Evolutionary conservation across 176 grass and related monocot genomes (phyloP), one percentile per base, ranked within the genome.

Genomic region (Avena eriantha): DNA sequence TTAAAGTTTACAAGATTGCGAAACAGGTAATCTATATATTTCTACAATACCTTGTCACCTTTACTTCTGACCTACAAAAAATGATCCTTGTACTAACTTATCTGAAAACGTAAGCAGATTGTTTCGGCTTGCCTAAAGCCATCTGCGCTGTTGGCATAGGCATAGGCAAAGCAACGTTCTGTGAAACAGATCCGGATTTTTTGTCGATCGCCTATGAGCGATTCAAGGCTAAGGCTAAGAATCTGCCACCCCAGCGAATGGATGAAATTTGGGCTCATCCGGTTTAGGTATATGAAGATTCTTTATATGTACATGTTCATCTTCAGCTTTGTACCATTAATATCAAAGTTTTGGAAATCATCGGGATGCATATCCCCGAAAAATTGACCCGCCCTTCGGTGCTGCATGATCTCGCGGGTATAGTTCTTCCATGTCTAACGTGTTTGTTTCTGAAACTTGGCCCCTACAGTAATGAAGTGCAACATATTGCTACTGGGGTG

Each of bases 271-370:
- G 5, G 5, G 5, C 2, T 5, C n/a, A 26, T 24, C 70, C 7
- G 1, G 10, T 15, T 13, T 63, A 48, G 69, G 19, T 72, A 45
- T 71, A 10, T 46, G 36, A 47, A 24, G 47, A 15, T 11, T 73
- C 39, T 72, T 35, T 67, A 79, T n/a, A 47, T 69, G 57, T 35
- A 45, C 21, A 19, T 26, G 51, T 71, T 47, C 57, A 33, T 86
- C 84, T 18, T 74, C 80, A 29, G 71, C 53, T 18, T 85, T 88
- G 89, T 79, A 61, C 10, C 31, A 43, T 36, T 31, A 26, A 81
- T 36, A 88, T 98, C 91, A 73, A 54, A 94, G 77, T 82, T 89
- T 76, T 94, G 65, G 65, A 94, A 95, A 88, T 88, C 86, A 71
- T 88, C 86, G 55, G 82, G 86, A 83, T 98, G 76, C 64, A 95